Evolutionary conservation across 176 grass and related monocot species (phyloP), one percentile per base, ranked within the genome.

Genomic region (Phoenix dactylifera): DNA sequence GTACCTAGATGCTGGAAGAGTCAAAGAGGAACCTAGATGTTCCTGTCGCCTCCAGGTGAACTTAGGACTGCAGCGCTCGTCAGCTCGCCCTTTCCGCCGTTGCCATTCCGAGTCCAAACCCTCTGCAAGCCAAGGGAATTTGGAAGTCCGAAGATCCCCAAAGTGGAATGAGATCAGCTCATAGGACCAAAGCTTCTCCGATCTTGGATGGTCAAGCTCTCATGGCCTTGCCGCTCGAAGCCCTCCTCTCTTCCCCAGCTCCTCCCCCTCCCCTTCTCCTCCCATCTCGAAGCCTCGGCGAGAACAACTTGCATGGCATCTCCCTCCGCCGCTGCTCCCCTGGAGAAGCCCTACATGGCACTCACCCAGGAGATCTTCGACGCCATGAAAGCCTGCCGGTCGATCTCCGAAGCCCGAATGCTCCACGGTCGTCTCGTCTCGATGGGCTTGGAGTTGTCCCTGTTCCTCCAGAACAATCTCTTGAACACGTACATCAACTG

Each of bases 381-480:
- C 25, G 54, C 72, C 5, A 67, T 95, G 50, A 72, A 79, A 50
- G 75, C 86, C 7, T 86, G 77, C 51, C 69, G 70, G 4, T 60
- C 63, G 2, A 71, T 90, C 49, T 4, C 80, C 25, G 59, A 67
- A 16, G 77, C 80, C 3, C 91, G 86, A 61, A 72, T 67, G 26
- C 71, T 97, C 53, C 92, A 97, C 64, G 75, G 80, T 14, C 87
- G 76, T 55, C 81, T 91, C 51, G 67, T 97, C 55, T 78, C 87
- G 26, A 51, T 82, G 26, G 92, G 92, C 55, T 84, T 97, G 51
- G 81, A 72, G 30, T 87, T 87, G 35, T 75, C 83, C 22, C 29
- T 79, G 63, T 97, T 97, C 78, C 87, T 90, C 53, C 87, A 97
- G 80, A 97, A 97, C 75, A 84, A 89, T 35, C 83, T 97, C 17